Conservation (phyloP, 306 rosid species). For the Prunus dulcis region DNA sequence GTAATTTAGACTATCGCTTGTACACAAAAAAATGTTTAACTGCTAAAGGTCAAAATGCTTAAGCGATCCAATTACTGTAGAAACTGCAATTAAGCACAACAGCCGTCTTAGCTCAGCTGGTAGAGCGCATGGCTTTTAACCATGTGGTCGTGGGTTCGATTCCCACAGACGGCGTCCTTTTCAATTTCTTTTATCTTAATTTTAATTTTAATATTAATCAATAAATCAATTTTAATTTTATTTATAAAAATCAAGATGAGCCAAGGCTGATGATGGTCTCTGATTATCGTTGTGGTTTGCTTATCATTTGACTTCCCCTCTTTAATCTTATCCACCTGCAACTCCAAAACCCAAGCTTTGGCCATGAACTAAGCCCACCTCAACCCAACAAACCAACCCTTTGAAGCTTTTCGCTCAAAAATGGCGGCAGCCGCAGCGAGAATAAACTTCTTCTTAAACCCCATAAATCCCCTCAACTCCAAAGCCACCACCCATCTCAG, state of each 20-base stretch:
- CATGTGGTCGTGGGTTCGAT: constrained; percentile 36
- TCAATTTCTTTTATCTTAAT: too few relatives aligned
- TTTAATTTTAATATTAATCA: background rate
- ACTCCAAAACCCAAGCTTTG: background rate
- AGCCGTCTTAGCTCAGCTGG: constrained; percentile 37
- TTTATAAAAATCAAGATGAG: background rate
- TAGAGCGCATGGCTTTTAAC: constrained; percentile 39
- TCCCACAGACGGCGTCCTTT: constrained; percentile 32
- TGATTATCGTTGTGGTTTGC: background rate
- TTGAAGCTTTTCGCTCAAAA: background rate
- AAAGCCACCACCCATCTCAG: constrained; percentile 34
- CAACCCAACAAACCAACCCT: background rate
- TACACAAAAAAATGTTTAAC: too few relatives aligned
- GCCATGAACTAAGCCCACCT: background rate
- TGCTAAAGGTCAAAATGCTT: too few relatives aligned
- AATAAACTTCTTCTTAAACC: constrained; percentile 55
- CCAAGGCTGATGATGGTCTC: background rate
- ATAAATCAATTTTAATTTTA: background rate
- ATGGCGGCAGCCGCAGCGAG: constrained; percentile 51
- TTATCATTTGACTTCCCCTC: background rate
- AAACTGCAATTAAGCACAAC: background rate
- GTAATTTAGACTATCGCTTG: too few relatives aligned
- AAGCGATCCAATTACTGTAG: too few relatives aligned
- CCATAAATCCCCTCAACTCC: constrained; percentile 40
- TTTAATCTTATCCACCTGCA: background rate